Evolutionary conservation across 768 basidiomycete genomes (phyloP).

Genomic region (Termitomyces sp.): DNA sequence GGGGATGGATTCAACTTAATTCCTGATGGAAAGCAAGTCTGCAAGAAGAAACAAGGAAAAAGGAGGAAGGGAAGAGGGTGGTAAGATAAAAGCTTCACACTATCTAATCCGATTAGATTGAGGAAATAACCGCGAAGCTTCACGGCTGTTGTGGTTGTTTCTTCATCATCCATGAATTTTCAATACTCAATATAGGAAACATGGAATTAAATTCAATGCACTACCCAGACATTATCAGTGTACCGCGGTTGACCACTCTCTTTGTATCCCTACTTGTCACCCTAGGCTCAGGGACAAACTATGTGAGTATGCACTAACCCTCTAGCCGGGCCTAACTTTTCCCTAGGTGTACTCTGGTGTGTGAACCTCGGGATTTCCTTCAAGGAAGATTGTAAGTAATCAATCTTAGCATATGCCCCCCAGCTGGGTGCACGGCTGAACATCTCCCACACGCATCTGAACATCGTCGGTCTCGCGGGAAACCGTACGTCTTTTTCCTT

Average conservation of each 20-base stretch:
- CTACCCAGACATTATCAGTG: slow-evolving; percentile 15
- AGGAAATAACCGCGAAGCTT: background rate
- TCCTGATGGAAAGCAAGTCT: no score
- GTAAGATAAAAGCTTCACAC: background rate
- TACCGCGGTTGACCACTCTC: slow-evolving; percentile 42
- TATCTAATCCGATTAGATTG: background rate
- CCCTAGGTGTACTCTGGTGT: slow-evolving; percentile 37
- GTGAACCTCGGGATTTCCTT: slow-evolving; percentile 14
- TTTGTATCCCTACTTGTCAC: slow-evolving; percentile 55
- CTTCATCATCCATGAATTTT: background rate
- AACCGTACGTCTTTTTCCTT: slow-evolving; percentile 45
- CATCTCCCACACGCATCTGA: slow-evolving; percentile 77
- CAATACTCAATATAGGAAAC: background rate
- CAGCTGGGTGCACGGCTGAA: slow-evolving; percentile 76
- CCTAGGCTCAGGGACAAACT: slow-evolving; percentile 66
- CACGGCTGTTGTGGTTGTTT: background rate
- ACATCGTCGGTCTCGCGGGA: slow-evolving; percentile 77
- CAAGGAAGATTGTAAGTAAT: background rate
- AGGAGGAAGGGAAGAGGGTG: background rate
- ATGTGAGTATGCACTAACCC: slow-evolving; percentile 42
- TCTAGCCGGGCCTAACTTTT: slow-evolving; percentile 4
- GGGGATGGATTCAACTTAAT: no score
- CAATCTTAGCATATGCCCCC: slow-evolving; percentile 67
- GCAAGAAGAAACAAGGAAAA: no score
- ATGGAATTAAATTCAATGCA: background rate